Evolutionary conservation across 805 yeast species (phyloP).

Genomic region (Saturnispora quitensis): DNA sequence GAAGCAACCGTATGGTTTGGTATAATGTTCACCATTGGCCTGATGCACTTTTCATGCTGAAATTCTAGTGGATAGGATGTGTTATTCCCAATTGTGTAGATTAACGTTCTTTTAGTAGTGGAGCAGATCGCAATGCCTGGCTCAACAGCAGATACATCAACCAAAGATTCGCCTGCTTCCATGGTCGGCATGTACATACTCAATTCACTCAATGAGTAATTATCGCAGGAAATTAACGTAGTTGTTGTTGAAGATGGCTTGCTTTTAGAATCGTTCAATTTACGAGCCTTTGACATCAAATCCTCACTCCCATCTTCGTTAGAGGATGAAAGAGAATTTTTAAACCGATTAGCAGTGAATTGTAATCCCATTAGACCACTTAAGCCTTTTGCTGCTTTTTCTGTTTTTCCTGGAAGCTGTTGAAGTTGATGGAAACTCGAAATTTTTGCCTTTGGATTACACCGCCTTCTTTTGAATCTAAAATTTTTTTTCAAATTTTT

Average conservation of each 20-base stretch:
- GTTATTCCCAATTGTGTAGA: conserved; percentile 60
- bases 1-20: conserved; percentile 43
- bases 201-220: neutral
- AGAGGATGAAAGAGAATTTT: neutral
- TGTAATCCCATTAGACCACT: neutral
- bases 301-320: neutral
- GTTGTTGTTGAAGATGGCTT: neutral
- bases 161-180: conserved; percentile 20
- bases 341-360: conserved; percentile 7
- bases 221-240: neutral
- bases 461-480: neutral
- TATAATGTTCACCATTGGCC: conserved; percentile 42
- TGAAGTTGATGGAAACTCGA: neutral
- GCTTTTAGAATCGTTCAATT: neutral
- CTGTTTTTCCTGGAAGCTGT: neutral
- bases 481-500: neutral
- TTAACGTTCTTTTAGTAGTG: conserved; percentile 43
- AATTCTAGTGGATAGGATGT: conserved; percentile 50
- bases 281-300: neutral
- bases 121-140: conserved; percentile 25
- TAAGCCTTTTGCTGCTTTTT: neutral
- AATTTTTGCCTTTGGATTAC: neutral
- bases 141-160: conserved; percentile 20
- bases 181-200: conserved; percentile 39
- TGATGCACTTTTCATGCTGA: conserved; percentile 27